Conservation (phyloP, 2,329 filamentous ascomycete genomes). For the Niveomyces coronatus region DNA sequence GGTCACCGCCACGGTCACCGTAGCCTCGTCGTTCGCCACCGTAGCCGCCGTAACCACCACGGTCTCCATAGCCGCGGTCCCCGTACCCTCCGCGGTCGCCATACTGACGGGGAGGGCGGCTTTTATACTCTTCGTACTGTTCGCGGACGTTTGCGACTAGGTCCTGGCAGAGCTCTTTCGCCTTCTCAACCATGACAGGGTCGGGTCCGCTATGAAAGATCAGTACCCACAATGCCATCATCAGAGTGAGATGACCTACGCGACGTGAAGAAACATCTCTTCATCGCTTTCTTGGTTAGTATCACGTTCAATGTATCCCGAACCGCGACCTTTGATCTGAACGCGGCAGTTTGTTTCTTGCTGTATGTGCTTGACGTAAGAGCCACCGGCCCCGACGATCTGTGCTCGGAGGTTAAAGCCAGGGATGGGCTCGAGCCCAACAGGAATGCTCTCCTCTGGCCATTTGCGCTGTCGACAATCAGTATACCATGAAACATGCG, state of each 20-base stretch:
- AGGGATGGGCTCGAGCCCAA: constrained; percentile 79
- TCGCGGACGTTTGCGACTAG: constrained; percentile 77
- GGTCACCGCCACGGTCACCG: constrained; percentile 27
- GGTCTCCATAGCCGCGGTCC: constrained; percentile 26
- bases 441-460: constrained; percentile 92
- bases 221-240: constrained; percentile 21
- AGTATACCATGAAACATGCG: constrained; percentile 10
- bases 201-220: constrained; percentile 62
- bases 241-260: constrained; percentile 47
- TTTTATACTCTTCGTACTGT: constrained; percentile 87
- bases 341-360: constrained; percentile 91
- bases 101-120: constrained; percentile 59
- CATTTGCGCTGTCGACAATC: constrained; percentile 71
- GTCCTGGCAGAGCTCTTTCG: constrained; percentile 82
- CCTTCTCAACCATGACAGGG: constrained; percentile 71
- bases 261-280: constrained; percentile 92
- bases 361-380: constrained; percentile 97
- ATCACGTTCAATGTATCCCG: constrained; percentile 81
- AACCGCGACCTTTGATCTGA: constrained; percentile 94
- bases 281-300: constrained; percentile 91
- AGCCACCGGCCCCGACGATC: constrained; percentile 87
- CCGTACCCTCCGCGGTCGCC: constrained; percentile 38
- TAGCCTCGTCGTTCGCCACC: constrained; percentile 28
- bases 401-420: constrained; percentile 95
- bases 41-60: constrained; percentile 20